Conservation (phyloP, 768 basidiomycete species). For the Mycena filopes region DNA sequence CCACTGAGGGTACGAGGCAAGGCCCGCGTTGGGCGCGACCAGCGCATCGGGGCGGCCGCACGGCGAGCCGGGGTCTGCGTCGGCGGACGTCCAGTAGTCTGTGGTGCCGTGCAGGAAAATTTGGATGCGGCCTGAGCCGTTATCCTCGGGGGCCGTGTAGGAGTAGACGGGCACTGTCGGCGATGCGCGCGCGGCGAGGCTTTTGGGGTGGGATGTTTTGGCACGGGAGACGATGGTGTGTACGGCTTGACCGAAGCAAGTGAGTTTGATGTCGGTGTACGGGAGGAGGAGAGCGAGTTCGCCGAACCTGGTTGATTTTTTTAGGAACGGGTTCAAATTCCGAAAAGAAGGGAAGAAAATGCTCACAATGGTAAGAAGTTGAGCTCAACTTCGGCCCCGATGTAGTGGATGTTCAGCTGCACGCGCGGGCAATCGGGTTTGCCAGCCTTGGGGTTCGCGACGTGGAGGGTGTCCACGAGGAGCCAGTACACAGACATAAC, state of each 20-base stretch:
- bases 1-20: constrained; percentile 51
- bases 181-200: constrained; percentile 32
- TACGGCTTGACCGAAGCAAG: constrained; percentile 49
- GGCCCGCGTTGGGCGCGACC: constrained; percentile 52
- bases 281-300: constrained; percentile 56
- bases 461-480: constrained; percentile 43
- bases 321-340: neutral
- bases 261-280: constrained; percentile 54
- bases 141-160: constrained; percentile 48
- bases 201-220: constrained; percentile 26
- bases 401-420: constrained; percentile 46
- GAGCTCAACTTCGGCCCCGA: constrained; percentile 55
- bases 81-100: constrained; percentile 24
- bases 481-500: constrained; percentile 52
- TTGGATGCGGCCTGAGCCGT: constrained; percentile 46
- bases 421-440: constrained; percentile 37
- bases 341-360: neutral
- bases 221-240: constrained; percentile 44
- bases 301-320: constrained; percentile 43
- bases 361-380: constrained; percentile 56
- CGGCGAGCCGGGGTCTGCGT: constrained; percentile 33
- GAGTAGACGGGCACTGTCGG: constrained; percentile 30
- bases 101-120: constrained; percentile 42
- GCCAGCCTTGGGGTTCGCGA: constrained; percentile 36
- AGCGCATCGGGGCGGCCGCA: constrained; percentile 44